Evolutionary conservation across 1,284 basidiomycete genomes (phyloP).

Genomic region (Pseudozyma sp.): DNA sequence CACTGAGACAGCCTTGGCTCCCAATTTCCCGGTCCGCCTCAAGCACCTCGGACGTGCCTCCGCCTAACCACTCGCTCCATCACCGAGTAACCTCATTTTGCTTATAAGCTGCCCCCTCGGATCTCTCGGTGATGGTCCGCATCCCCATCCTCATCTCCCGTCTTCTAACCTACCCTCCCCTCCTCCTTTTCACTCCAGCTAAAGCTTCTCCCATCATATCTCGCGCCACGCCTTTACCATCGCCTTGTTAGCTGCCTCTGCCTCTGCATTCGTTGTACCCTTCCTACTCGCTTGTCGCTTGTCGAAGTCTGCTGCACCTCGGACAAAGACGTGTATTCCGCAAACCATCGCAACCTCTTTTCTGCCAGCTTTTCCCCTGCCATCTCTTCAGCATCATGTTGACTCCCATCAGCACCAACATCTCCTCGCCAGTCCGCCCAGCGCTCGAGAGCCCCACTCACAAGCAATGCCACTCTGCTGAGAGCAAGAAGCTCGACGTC

Average conservation of each 20-base stretch:
- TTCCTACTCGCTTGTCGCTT: conserved; percentile 13
- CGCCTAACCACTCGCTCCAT: conserved; percentile 26
- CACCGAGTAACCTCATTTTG: conserved; percentile 31
- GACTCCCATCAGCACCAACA: conserved; percentile 51
- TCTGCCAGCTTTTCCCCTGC: neutral
- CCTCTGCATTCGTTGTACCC: conserved; percentile 25
- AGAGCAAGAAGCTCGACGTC: conserved; percentile 48
- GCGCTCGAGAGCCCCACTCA: conserved; percentile 44
- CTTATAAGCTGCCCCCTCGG: conserved; percentile 49
- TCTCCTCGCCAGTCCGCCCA: conserved; percentile 32
- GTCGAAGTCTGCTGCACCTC: conserved; percentile 25
- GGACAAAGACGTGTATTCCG: conserved; percentile 9
- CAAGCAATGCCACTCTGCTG: conserved; percentile 42
- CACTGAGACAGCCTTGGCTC: conserved; percentile 34
- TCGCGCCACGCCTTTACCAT: conserved; percentile 4
- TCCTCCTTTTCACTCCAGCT: conserved; percentile 7
- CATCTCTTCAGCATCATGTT: conserved; percentile 28
- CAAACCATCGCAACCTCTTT: conserved; percentile 5
- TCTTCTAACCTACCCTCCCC: conserved; percentile 21
- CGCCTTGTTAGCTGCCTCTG: conserved; percentile 18
- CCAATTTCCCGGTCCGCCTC: conserved; percentile 28
- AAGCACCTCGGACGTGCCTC: conserved; percentile 47
- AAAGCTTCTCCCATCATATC: conserved; percentile 41
- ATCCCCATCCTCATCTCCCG: conserved; percentile 29
- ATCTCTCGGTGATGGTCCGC: conserved; percentile 46